These are phyloP conservation scores for Aurantiochytrium sp. DNA, from an alignment of 108 stramenopile genomes.

Conservation along the genomic window DNA sequence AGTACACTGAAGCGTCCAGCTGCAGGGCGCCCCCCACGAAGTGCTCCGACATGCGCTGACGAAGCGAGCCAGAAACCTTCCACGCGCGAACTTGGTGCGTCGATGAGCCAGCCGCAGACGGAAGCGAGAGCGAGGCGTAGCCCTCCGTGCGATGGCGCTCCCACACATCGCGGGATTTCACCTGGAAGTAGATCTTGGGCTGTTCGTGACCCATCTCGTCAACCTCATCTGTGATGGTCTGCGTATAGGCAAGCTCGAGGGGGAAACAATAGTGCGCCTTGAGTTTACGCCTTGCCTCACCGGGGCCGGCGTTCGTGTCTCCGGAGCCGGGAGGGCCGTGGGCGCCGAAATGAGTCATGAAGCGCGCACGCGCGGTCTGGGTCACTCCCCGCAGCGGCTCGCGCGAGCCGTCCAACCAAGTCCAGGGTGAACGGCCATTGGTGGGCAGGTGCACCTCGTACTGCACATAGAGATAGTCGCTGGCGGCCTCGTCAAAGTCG, in stretches of 20 bases:
- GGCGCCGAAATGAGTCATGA: neutral
- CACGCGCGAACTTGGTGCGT: neutral
- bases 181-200: conserved; percentile 2
- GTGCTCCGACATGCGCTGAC: neutral
- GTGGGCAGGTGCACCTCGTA: neutral
- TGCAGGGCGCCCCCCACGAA: conserved; percentile 8
- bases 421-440: neutral
- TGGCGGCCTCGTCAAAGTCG: neutral
- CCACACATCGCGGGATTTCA: neutral
- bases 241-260: neutral
- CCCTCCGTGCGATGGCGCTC: conserved; percentile 14
- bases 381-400: neutral
- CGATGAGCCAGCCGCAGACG: neutral
- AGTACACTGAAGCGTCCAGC: neutral
- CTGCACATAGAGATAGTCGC: neutral
- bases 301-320: neutral
- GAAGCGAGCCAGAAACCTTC: neutral
- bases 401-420: neutral
- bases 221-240: neutral
- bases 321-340: no score
- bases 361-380: neutral
- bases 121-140: neutral
- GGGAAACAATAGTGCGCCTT: neutral
- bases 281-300: neutral
- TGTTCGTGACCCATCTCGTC: neutral